Conservation (phyloP, 1,284 basidiomycete genomes). For the Kalmanozyma brasiliensis region DNA sequence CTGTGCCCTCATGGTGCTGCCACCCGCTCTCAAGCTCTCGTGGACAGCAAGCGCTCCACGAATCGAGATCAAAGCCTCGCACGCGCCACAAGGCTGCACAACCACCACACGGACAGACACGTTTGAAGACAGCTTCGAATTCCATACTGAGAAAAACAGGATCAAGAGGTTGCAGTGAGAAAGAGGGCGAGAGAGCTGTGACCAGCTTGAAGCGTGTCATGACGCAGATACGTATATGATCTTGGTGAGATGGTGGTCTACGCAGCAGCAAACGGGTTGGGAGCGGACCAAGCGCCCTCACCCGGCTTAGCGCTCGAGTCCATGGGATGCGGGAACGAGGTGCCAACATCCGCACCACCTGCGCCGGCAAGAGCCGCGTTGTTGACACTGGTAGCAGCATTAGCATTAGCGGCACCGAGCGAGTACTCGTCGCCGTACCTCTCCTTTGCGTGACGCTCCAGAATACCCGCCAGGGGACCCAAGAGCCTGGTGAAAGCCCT, state of each 20-base stretch:
- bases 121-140: no score
- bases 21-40: no score
- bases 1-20: no score
- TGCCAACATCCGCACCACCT: conserved; percentile 1
- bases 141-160: no score
- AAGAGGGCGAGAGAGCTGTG: no score
- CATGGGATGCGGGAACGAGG: conserved; percentile 32
- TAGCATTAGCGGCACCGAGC: conserved; percentile 5
- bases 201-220: no score
- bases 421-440: conserved; percentile 56
- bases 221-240: neutral
- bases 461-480: conserved; percentile 86
- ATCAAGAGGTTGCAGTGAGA: no score
- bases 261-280: conserved; percentile 45
- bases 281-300: conserved; percentile 35
- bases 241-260: neutral
- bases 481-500: conserved; percentile 93
- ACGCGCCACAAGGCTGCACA: no score
- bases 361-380: conserved; percentile 7
- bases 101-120: no score
- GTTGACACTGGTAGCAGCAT: conserved; percentile 5
- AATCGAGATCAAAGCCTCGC: no score
- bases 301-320: conserved; percentile 43
- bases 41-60: no score
- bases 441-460: conserved; percentile 79